phyloP scores from a whole-genome alignment of 2,329 filamentous ascomycete genomes.

The Pseudogymnoascus pannorum region DNA sequence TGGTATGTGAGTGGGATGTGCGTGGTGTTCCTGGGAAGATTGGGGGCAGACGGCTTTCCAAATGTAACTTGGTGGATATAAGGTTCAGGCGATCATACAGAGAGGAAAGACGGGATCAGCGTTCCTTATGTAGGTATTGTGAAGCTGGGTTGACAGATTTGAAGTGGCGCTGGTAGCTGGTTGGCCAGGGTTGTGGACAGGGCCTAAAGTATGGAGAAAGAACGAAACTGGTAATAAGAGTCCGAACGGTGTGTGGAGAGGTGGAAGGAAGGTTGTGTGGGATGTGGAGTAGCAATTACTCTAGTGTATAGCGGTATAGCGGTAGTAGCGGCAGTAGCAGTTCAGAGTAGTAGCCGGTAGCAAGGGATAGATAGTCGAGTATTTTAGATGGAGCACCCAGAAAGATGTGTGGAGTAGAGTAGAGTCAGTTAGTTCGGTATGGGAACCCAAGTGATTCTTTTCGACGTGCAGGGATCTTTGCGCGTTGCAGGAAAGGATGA shows the following conservation, averaged over 20 bases:
- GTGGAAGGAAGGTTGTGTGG: not conserved
- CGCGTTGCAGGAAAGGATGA: not conserved
- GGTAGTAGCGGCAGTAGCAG: not conserved
- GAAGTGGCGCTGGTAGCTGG: conserved; percentile 3
- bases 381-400: not conserved
- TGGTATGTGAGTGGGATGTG: not conserved
- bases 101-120: conserved; percentile 9
- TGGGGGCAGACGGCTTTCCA: not conserved
- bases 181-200: not conserved
- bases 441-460: not conserved
- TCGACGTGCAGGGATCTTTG: not conserved
- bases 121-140: conserved; percentile 8
- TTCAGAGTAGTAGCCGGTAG: not conserved
- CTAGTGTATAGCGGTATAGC: not conserved
- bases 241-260: not conserved
- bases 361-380: not conserved
- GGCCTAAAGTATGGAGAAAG: conserved; percentile 1
- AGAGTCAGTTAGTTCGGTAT: conserved; percentile 3
- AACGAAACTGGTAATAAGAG: not conserved
- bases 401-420: not conserved
- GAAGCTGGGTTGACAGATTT: conserved; percentile 2
- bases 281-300: not conserved
- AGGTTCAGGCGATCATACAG: conserved; percentile 9
- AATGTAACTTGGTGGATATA: conserved; percentile 8
- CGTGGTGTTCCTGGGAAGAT: not conserved